These are phyloP conservation scores for Vigna hirtella DNA, from an alignment of 306 rosid genomes.

Conservation along the genomic window DNA sequence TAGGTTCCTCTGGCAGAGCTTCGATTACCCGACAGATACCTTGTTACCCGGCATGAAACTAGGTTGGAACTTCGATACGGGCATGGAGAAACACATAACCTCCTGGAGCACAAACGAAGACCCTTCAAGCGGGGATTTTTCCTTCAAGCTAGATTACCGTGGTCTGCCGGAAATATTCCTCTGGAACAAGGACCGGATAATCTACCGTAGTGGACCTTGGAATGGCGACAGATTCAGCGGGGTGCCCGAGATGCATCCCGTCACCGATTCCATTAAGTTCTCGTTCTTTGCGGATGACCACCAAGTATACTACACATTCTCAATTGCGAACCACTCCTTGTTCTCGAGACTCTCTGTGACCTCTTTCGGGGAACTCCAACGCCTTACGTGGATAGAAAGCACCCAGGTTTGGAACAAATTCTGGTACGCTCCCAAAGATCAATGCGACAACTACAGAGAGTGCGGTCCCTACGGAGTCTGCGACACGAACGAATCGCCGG, in stretches of 20 bases:
- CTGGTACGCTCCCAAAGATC: constrained; percentile 83
- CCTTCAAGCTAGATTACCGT: constrained; percentile 63
- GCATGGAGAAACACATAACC: constrained; percentile 47
- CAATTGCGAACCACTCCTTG: constrained; percentile 33
- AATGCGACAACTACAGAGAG: constrained; percentile 56
- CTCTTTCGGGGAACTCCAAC: constrained; percentile 51
- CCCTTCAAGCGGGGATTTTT: constrained; percentile 65
- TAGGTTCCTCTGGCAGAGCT: constrained; percentile 69
- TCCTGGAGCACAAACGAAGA: constrained; percentile 66
- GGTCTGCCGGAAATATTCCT: constrained; percentile 79
- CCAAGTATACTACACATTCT: constrained; percentile 61
- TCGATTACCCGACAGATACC: constrained; percentile 71
- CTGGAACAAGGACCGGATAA: neutral
- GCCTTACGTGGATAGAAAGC: constrained; percentile 59
- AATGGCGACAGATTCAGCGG: constrained; percentile 78
- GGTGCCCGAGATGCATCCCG: constrained; percentile 74
- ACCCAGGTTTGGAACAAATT: constrained; percentile 52
- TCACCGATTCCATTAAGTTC: constrained; percentile 48
- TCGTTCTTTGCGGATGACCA: constrained; percentile 45
- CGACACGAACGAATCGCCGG: constrained; percentile 68
- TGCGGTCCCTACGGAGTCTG: constrained; percentile 81
- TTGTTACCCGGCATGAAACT: constrained; percentile 80
- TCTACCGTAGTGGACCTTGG: constrained; percentile 88
- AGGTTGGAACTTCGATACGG: constrained; percentile 59
- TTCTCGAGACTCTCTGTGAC: constrained; percentile 56